These are phyloP conservation scores for Penicillium rolfsii DNA, from an alignment of 2,329 filamentous ascomycete genomes.

Conservation along the genomic window DNA sequence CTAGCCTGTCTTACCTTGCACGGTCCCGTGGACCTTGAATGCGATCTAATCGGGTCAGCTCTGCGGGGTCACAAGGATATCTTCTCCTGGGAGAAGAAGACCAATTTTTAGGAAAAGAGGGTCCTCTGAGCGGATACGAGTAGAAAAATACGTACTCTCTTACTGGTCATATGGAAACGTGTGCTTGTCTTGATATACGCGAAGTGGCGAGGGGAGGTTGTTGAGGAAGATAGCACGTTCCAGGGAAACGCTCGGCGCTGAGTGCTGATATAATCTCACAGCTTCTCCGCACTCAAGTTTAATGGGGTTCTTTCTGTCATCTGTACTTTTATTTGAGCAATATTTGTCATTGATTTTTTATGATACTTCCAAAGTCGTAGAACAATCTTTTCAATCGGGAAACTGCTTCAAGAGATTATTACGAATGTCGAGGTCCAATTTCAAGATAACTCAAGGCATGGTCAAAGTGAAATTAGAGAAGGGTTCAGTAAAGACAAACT, in stretches of 20 bases:
- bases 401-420: neutral
- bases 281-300: neutral
- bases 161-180: constrained; percentile 1
- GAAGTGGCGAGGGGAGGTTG: neutral
- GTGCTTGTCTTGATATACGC: neutral
- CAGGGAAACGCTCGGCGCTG: neutral
- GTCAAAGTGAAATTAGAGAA: neutral
- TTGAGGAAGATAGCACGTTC: neutral
- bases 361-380: neutral
- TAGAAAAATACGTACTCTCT: neutral
- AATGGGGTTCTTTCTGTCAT: neutral
- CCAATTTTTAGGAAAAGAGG: neutral
- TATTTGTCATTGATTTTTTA: too few species aligned
- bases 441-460: neutral
- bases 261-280: constrained; percentile 17
- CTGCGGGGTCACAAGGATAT: neutral
- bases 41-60: constrained; percentile 36
- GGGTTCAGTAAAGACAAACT: neutral
- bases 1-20: constrained; percentile 62
- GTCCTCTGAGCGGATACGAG: neutral
- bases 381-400: neutral
- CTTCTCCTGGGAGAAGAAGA: neutral
- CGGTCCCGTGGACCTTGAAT: constrained; percentile 64
- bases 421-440: neutral
- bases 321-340: too few species aligned